Base-by-base conservation (phyloP, 1,284 basidiomycete species). In the Naganishia albida region DNA sequence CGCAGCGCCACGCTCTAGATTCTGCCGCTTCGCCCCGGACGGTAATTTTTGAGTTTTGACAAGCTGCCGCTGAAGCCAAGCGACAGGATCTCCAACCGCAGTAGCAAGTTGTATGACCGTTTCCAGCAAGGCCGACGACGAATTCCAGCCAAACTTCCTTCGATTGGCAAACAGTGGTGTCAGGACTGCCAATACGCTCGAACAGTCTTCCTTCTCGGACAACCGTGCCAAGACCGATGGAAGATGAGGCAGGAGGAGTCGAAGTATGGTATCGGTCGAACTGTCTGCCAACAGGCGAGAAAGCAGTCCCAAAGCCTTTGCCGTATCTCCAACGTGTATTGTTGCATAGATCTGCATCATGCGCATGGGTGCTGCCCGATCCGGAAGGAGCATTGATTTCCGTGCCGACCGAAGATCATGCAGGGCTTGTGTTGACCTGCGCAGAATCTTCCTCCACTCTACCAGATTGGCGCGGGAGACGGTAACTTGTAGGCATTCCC, bases 361-460 rank as follows among this genome's bases (percentile, higher is more conserved):
- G 3, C 46, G 57, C 7, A 50, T 20, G 13, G 46, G 38, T 6
- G 23, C 25, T 12, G 23, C 23, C 44, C 44, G 16, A 4, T 60
- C 57, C 16, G 57, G 26, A 8, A 60, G 12, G 12, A 18, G 7
- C n/a, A 26, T 15, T 34, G 46, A 39, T 7, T 28, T 25, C 8
- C 48, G 34, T 13, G 8, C 46, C 16, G 23, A 50, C 15, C 46
- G 57, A 18, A 48, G 26, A 16, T 26, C 20, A 26, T 39, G 57
- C 43, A 48, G 12, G 16, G 34, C 34, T 40, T 39, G n/a, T 6
- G 23, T 34, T 40, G 57, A 60, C 34, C 34, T 7, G 23, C 50
- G 12, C 12, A 23, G 57, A 7, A 60, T 60, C n/a, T 26, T 60
- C 15, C 38, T 20, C 57, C 57, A 60, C 1, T 60, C 46, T 42